Conservation (phyloP, 768 basidiomycete species). For the Lentinus brumalis region DNA sequence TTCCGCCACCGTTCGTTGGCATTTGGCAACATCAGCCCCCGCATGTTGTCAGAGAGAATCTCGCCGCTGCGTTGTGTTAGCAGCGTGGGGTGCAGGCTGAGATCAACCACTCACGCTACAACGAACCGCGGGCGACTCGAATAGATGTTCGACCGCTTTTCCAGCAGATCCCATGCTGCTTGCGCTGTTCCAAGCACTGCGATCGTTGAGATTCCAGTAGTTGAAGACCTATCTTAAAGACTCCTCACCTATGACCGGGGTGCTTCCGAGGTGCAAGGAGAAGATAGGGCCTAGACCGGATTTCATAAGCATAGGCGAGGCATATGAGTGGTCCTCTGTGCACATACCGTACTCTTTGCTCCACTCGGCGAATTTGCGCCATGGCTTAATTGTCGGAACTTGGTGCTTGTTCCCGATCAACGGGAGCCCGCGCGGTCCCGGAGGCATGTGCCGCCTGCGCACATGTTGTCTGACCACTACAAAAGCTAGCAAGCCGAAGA, state of each 20-base stretch:
- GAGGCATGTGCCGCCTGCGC: constrained; percentile 38
- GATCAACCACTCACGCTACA: constrained; percentile 35
- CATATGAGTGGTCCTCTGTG: background rate
- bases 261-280: constrained; percentile 44
- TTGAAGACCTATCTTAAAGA: background rate
- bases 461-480: constrained; percentile 3
- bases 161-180: constrained; percentile 49
- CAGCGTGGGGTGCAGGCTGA: background rate
- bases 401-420: constrained; percentile 49
- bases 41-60: constrained; percentile 47
- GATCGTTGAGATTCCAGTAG: background rate
- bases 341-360: constrained; percentile 44
- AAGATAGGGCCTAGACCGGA: constrained; percentile 38
- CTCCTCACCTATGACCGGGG: constrained; percentile 42
- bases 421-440: constrained; percentile 47
- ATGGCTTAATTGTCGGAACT: constrained; percentile 46
- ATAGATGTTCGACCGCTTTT: constrained; percentile 49
- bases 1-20: constrained; percentile 44
- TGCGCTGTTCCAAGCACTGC: constrained; percentile 49
- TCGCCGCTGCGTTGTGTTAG: constrained; percentile 36
- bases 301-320: background rate
- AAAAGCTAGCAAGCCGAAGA: background rate
- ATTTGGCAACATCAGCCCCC: constrained; percentile 48
- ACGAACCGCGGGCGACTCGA: constrained; percentile 51
- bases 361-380: constrained; percentile 52